Evolutionary conservation across 345 rosid species (phyloP).

Genomic region (Lagerstroemia speciosa): DNA sequence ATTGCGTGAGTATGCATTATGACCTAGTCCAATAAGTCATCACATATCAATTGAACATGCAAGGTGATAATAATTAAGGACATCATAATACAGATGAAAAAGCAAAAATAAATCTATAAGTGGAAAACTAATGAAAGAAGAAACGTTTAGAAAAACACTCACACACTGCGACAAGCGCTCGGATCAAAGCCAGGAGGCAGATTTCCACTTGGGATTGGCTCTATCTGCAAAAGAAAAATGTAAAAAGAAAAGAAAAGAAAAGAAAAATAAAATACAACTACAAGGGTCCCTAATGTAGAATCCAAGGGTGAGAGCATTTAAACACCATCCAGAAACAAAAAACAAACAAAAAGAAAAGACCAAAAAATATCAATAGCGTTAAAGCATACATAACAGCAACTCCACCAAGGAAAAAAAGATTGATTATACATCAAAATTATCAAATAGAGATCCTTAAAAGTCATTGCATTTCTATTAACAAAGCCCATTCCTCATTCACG

Average conservation of each 20-base stretch:
- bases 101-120: too few relatives aligned
- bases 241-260: slow-evolving; percentile 17
- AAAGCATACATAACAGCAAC: background rate
- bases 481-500: too few relatives aligned
- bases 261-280: slow-evolving; percentile 3
- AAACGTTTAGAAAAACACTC: slow-evolving; percentile 60
- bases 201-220: slow-evolving; percentile 95
- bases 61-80: background rate
- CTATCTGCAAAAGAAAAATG: slow-evolving; percentile 69
- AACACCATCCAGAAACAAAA: background rate
- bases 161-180: slow-evolving; percentile 99
- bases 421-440: background rate
- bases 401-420: background rate
- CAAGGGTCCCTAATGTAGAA: slow-evolving; percentile 8
- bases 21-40: background rate
- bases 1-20: background rate
- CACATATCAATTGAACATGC: background rate
- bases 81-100: slow-evolving; percentile 4
- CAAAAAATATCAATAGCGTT: background rate
- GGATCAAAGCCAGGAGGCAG: slow-evolving; percentile 99
- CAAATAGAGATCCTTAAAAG: background rate
- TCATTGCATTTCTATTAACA: too few relatives aligned
- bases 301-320: background rate
- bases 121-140: slow-evolving; percentile 9
- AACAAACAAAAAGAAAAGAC: background rate